Evolutionary conservation across 192 early-diverging fungal species (phyloP), one percentile per base, ranked within the genome.

Genomic region (Coemansia sp.): DNA sequence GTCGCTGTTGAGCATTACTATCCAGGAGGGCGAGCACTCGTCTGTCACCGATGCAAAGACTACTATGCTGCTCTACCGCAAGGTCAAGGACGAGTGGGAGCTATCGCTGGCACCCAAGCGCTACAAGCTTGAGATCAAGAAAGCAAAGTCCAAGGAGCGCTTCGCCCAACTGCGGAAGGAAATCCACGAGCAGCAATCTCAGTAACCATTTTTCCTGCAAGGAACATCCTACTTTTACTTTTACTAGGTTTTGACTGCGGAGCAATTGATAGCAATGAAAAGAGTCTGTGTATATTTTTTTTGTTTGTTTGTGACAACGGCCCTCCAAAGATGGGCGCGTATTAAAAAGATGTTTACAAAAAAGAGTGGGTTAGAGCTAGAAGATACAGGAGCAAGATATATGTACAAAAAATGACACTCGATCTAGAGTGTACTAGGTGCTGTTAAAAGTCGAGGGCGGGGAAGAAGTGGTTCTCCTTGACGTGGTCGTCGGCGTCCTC

Each of bases 31-130:
- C 38, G 87, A 87, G 70, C 97, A 99, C 78, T 95, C 91, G 20
- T 94, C 94, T 9, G 93, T 94, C 55, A 80, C 95, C 47, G 97
- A 98, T 86, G 97, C 97, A 1, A 86, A 90, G 64, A 90, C 94
- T 29, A 88, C 95, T 6, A 97, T 99, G 89, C 70, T 95, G 51
- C 71, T 99, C 6, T 99, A 95, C 82, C 88, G 90, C 67, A 91
- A 92, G 70, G 89, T 89, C 61, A 92, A 92, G 78, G 77, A 87
- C 0, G 88, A 91, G 8, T 99, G 96, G 96, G 97, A 99, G 44
- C 63, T 52, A 22, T 34, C 33, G 34, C 15, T 85, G 63, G 78
- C 76, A 1, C 81, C 81, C 3, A 72, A 68, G 68, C 61, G 71
- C 15, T 84, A 84, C 74, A 78, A 78, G 49, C 57, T 62, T 0